Evolutionary conservation across 2,329 filamentous ascomycete genomes (phyloP).

Genomic region (Colletotrichum theobromicola): DNA sequence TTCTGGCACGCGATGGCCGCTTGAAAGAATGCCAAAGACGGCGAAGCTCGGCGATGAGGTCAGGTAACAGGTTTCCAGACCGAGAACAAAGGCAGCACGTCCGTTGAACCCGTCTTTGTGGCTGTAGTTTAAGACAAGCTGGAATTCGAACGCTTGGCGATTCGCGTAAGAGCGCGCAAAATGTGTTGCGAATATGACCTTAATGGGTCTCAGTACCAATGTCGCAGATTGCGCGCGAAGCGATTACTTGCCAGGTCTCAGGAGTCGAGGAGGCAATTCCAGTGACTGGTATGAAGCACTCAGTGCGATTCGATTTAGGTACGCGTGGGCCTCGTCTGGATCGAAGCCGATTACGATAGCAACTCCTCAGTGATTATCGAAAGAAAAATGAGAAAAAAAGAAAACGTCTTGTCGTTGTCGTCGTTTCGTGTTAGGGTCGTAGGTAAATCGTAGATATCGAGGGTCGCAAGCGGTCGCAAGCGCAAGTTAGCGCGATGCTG

Average conservation of each 20-base stretch:
- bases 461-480: neutral
- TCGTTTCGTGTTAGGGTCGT: conserved; percentile 13
- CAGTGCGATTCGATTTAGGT: neutral
- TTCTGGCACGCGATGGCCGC: conserved; percentile 23
- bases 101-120: neutral
- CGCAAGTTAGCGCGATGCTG: neutral
- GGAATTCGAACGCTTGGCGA: neutral
- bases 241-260: neutral
- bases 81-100: conserved; percentile 7
- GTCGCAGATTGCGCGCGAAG: neutral
- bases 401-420: conserved; percentile 4
- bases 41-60: neutral
- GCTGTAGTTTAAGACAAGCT: neutral
- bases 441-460: conserved; percentile 1
- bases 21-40: neutral
- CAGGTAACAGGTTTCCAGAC: neutral
- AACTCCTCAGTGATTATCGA: neutral
- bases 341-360: neutral
- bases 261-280: neutral
- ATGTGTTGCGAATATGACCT: neutral
- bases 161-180: neutral
- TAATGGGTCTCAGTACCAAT: neutral
- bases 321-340: conserved; percentile 7
- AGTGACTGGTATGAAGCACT: neutral
- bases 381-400: neutral